phyloP scores from a whole-genome alignment of 805 yeast genomes.

The Nakazawaea molendinolei region DNA sequence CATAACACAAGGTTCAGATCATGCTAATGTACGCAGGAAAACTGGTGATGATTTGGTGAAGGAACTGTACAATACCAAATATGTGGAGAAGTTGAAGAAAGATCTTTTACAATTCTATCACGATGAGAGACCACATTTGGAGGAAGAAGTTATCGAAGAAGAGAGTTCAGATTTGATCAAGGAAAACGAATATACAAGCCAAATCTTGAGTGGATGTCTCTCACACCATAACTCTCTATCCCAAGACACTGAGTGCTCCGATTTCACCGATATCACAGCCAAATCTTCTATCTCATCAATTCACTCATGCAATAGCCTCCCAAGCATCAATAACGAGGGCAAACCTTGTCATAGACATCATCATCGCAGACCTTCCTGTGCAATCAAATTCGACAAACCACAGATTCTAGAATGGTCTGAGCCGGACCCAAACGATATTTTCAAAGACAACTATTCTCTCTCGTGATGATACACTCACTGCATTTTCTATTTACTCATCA shows the following conservation, averaged over 20 bases:
- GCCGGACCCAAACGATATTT: not conserved
- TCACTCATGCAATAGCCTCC: constrained; percentile 2
- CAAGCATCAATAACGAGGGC: constrained; percentile 6
- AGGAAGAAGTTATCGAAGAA: constrained; percentile 29
- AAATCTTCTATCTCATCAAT: constrained; percentile 3
- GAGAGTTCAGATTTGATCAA: constrained; percentile 23
- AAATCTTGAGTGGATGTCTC: constrained; percentile 8
- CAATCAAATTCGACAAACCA: constrained; percentile 37
- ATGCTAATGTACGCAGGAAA: not conserved
- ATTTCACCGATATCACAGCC: not conserved
- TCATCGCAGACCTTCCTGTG: constrained; percentile 38
- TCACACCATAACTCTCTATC: constrained; percentile 3
- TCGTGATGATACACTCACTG: not conserved
- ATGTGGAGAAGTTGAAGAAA: constrained; percentile 6
- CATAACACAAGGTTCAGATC: not conserved
- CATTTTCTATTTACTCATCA: not conserved
- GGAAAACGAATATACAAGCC: constrained; percentile 1
- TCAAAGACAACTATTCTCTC: constrained; percentile 7
- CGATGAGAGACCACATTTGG: not conserved
- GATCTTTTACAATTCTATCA: constrained; percentile 5
- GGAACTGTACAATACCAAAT: constrained; percentile 7
- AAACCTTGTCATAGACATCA: constrained; percentile 24
- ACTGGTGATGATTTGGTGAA: constrained; percentile 1
- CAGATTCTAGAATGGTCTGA: constrained; percentile 20
- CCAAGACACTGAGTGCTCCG: not conserved